Percentiles rank a stretch among this genome's conserved stretches.
phyloP scores from a whole-genome alignment of 2,329 filamentous ascomycete species.

The Scedosporium minutisporum region DNA sequence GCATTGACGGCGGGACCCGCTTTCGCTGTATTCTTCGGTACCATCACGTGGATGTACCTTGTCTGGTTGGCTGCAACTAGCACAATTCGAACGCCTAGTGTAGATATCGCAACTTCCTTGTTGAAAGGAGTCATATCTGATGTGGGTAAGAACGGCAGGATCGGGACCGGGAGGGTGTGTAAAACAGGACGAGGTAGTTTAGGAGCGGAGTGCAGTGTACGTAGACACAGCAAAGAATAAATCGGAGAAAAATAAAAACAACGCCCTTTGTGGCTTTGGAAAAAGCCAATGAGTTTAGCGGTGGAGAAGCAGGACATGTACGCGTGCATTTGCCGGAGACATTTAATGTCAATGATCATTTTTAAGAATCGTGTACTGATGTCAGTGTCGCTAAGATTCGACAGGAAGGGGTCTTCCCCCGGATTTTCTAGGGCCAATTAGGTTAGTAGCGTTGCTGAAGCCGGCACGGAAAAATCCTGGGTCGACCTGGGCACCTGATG shows the following conservation, averaged over 20 bases:
- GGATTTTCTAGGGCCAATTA: constrained; percentile 1
- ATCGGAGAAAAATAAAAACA: neutral
- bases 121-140: neutral
- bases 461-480: neutral
- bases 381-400: neutral
- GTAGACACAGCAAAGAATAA: neutral
- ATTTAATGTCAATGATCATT: neutral
- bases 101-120: neutral
- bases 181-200: too few relatives aligned
- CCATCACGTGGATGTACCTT: neutral
- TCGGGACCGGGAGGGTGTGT: neutral
- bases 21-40: neutral
- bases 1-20: neutral
- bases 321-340: neutral
- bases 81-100: neutral
- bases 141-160: neutral
- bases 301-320: constrained; percentile 1
- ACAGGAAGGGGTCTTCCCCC: neutral
- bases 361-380: neutral
- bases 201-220: neutral
- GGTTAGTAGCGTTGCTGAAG: neutral
- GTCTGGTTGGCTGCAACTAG: neutral
- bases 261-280: neutral
- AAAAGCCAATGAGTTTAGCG: neutral
- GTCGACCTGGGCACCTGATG: neutral